phyloP scores from a whole-genome alignment of 1,139 yeast species.

The Hyphopichia buzzinii region DNA sequence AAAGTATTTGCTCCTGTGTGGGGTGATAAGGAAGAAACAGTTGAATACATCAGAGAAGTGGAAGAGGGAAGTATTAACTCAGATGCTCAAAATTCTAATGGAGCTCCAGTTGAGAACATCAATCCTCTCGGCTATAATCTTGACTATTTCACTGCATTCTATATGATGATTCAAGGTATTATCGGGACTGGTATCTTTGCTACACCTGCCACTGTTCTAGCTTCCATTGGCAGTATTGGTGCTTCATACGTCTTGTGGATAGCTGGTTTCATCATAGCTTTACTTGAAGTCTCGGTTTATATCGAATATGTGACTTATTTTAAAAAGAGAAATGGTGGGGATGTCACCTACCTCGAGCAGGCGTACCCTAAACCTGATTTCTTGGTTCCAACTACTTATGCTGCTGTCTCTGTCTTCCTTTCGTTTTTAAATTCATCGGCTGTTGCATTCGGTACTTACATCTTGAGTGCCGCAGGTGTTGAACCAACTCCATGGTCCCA shows the following conservation, averaged over 20 bases:
- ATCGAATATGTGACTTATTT: slow-evolving; percentile 40
- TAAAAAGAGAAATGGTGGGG: slow-evolving; percentile 39
- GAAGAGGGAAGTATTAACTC: slow-evolving; percentile 2
- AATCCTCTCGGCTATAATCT: slow-evolving; percentile 41
- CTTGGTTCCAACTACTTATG: slow-evolving; percentile 40
- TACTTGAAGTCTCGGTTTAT: slow-evolving; percentile 32
- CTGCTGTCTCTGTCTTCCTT: slow-evolving; percentile 38
- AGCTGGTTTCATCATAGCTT: slow-evolving; percentile 34
- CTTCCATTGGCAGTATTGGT: slow-evolving; percentile 41
- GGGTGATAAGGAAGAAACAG: slow-evolving; percentile 1
- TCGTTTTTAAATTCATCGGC: slow-evolving; percentile 43
- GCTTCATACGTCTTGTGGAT: slow-evolving; percentile 44
- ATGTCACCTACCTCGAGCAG: slow-evolving; percentile 44
- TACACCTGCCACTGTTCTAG: slow-evolving; percentile 37
- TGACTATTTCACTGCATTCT: slow-evolving; percentile 29
- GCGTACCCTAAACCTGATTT: slow-evolving; percentile 40
- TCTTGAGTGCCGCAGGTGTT: slow-evolving; percentile 35
- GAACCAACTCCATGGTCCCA: slow-evolving; percentile 36
- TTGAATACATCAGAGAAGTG: not conserved
- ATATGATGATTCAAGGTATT: slow-evolving; percentile 37
- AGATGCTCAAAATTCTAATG: slow-evolving; percentile 19
- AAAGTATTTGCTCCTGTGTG: slow-evolving; percentile 1
- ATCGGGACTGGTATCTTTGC: slow-evolving; percentile 48
- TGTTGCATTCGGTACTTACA: slow-evolving; percentile 40
- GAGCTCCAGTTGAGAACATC: slow-evolving; percentile 38